Conservation (phyloP, 768 basidiomycete genomes). For the Sistotremastrum niveocremeum region DNA sequence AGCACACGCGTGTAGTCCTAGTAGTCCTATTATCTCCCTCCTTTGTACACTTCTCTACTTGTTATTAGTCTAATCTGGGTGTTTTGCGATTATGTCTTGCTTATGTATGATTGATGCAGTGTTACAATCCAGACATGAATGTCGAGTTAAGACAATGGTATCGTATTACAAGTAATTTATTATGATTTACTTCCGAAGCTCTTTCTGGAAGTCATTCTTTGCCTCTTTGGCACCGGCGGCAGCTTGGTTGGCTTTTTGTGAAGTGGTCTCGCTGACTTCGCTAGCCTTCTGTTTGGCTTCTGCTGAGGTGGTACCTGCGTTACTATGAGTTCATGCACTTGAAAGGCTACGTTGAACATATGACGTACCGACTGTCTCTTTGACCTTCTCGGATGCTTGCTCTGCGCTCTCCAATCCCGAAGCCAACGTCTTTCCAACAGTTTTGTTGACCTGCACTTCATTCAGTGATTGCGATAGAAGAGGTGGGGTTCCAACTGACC, state of each 20-base stretch:
- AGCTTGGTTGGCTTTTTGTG: slow-evolving; percentile 3
- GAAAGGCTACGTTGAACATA: neutral
- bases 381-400: slow-evolving; percentile 23
- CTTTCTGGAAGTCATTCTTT: slow-evolving; percentile 9
- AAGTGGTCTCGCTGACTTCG: slow-evolving; percentile 1
- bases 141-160: too few species aligned
- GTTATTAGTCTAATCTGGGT: too few species aligned
- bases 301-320: slow-evolving; percentile 4
- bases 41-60: too few species aligned
- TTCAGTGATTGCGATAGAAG: neutral
- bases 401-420: slow-evolving; percentile 29
- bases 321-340: neutral
- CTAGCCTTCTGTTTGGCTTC: slow-evolving; percentile 6
- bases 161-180: too few species aligned
- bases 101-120: too few species aligned
- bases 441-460: slow-evolving; percentile 24
- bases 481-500: slow-evolving; percentile 9
- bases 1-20: too few species aligned
- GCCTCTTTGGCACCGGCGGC: slow-evolving; percentile 9
- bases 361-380: slow-evolving; percentile 21
- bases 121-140: too few species aligned
- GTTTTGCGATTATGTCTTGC: too few species aligned
- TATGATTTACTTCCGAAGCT: slow-evolving; percentile 7
- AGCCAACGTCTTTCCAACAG: slow-evolving; percentile 25
- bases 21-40: too few species aligned